Evolutionary conservation across 2,329 filamentous ascomycete species (phyloP).

Genomic region (Tolypocladium tropicale): DNA sequence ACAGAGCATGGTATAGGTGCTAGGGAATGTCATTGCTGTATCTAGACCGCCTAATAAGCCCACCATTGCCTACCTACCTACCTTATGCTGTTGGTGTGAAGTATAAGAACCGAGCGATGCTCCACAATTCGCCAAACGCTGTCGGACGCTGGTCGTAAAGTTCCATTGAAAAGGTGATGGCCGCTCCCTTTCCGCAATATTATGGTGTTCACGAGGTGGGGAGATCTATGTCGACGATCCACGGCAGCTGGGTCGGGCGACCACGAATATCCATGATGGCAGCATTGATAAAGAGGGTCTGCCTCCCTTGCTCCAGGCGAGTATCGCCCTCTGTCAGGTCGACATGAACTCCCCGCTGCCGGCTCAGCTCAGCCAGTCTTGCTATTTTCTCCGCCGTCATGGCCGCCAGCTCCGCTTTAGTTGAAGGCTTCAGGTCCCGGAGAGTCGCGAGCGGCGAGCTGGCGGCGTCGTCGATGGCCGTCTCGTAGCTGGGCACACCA

Average conservation of each 20-base stretch:
- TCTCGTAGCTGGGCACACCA: conserved; percentile 3
- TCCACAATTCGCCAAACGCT: too few species aligned
- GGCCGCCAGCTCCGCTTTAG: conserved; percentile 9
- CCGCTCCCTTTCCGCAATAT: background rate
- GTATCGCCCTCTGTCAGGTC: conserved; percentile 23
- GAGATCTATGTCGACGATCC: conserved; percentile 41
- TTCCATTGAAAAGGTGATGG: too few species aligned
- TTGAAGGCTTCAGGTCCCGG: conserved; percentile 11
- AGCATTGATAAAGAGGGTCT: conserved; percentile 52
- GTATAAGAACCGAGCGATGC: background rate
- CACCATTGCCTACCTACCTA: background rate
- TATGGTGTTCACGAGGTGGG: background rate
- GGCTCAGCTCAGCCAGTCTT: conserved; percentile 11
- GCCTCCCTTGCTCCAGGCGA: conserved; percentile 23
- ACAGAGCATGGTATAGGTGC: background rate
- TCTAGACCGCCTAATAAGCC: background rate
- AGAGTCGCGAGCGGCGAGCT: conserved; percentile 26
- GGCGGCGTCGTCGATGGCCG: conserved; percentile 33
- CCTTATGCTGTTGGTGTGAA: background rate
- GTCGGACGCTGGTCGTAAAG: too few species aligned
- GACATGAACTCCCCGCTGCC: conserved; percentile 20
- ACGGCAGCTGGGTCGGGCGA: conserved; percentile 36
- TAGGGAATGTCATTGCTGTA: background rate
- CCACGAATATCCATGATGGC: conserved; percentile 37
- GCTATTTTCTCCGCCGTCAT: conserved; percentile 4